Conservation (phyloP, 2,329 filamentous ascomycete genomes). For the Uncinocarpus reesii region DNA sequence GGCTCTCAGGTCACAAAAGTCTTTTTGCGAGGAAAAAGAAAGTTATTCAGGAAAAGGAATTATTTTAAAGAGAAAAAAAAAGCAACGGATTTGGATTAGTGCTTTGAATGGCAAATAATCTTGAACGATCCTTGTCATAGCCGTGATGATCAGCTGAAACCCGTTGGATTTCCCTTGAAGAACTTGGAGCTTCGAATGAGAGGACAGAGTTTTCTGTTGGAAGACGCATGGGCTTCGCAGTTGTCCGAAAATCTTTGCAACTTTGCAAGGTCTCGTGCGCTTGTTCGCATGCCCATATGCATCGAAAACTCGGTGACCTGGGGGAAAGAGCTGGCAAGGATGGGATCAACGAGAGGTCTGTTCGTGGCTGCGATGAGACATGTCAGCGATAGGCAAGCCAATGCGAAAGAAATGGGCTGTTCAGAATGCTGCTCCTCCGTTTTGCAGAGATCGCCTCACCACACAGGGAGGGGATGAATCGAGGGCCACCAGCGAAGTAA, state of each 20-base stretch:
- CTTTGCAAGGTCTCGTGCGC: neutral
- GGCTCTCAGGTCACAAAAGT: neutral
- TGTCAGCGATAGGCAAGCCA: neutral
- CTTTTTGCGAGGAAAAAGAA: neutral
- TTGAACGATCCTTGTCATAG: slow-evolving; percentile 3
- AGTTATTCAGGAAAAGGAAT: neutral
- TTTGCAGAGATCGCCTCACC: too few species aligned
- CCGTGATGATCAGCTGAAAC: slow-evolving; percentile 8
- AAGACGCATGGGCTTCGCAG: neutral
- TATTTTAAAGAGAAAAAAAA: neutral
- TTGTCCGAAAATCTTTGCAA: neutral
- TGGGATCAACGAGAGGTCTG: neutral
- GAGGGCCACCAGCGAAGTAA: too few species aligned
- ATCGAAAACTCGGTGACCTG: neutral
- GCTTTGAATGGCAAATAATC: neutral
- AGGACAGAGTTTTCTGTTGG: neutral
- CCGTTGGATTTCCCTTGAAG: slow-evolving; percentile 5
- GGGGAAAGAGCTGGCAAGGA: neutral
- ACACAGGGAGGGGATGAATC: too few species aligned
- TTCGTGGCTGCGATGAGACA: neutral
- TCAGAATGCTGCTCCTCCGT: too few species aligned
- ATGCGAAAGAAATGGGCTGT: too few species aligned
- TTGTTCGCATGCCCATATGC: neutral
- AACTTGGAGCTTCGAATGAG: slow-evolving; percentile 8
- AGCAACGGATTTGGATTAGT: neutral